A percentile compares a stretch with the other conserved stretches of the same genome.
phyloP scores from a whole-genome alignment of 2,329 filamentous ascomycete genomes.

The Neurospora crassa region DNA sequence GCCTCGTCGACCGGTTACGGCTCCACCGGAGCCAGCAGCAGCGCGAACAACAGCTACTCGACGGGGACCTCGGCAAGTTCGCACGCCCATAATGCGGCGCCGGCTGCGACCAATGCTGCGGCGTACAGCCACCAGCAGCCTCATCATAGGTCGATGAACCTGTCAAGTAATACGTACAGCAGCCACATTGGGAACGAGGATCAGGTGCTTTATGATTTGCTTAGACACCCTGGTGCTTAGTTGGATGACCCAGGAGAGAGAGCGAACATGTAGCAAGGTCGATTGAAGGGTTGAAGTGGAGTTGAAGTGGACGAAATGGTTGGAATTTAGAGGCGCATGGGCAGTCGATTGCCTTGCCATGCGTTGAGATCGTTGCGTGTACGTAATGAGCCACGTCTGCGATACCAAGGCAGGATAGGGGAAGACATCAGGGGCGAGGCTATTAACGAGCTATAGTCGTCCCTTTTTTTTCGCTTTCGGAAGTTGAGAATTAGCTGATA shows the following conservation, averaged over 20 bases:
- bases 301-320: neutral
- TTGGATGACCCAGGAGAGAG: neutral
- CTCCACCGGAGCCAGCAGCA: constrained; percentile 6
- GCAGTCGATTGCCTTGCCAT: neutral
- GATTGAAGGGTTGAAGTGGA: neutral
- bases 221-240: constrained; percentile 7
- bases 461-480: neutral
- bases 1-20: constrained; percentile 15
- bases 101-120: constrained; percentile 1
- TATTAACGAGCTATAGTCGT: neutral
- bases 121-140: constrained; percentile 10
- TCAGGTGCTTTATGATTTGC: constrained; percentile 19
- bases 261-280: neutral
- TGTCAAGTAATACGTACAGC: constrained; percentile 18
- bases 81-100: constrained; percentile 5
- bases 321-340: neutral
- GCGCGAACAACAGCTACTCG: constrained; percentile 10
- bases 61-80: constrained; percentile 1
- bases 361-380: neutral
- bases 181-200: constrained; percentile 17
- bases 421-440: neutral
- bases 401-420: neutral
- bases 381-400: neutral
- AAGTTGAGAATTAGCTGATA: neutral
- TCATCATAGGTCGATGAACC: constrained; percentile 20